These are phyloP conservation scores for Byssothecium circinans DNA, from an alignment of 2,329 filamentous ascomycete genomes.

Conservation along the genomic window DNA sequence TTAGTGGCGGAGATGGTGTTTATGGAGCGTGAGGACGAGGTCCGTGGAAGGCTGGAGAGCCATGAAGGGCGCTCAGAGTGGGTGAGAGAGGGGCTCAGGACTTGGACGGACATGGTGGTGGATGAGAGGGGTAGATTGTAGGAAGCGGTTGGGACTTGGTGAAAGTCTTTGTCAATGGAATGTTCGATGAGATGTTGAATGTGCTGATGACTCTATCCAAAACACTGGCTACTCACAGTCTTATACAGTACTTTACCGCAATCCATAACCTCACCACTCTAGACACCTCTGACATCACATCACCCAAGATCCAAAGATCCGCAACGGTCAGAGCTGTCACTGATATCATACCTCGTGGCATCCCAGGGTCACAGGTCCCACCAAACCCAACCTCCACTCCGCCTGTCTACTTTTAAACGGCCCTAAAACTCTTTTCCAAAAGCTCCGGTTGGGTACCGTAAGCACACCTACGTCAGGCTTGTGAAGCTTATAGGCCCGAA, in stretches of 20 bases:
- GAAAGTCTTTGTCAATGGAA: too few species aligned
- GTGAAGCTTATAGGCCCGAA: too few species aligned
- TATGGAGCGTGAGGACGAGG: constrained; percentile 5
- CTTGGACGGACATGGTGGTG: constrained; percentile 4
- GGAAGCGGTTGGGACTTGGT: not conserved
- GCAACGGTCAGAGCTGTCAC: constrained; percentile 1
- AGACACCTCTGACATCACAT: constrained; percentile 1
- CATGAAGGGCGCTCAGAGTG: constrained; percentile 6
- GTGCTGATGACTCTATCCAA: not conserved
- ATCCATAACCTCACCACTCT: not conserved
- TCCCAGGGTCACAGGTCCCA: too few species aligned
- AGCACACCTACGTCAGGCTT: too few species aligned
- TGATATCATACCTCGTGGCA: constrained; percentile 5
- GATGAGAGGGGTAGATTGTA: not conserved
- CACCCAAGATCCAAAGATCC: not conserved
- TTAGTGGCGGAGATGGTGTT: constrained; percentile 3
- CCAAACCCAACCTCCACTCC: too few species aligned
- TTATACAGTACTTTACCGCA: constrained; percentile 3
- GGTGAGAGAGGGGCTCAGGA: constrained; percentile 3
- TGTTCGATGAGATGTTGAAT: not conserved
- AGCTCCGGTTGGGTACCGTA: too few species aligned
- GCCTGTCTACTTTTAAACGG: too few species aligned
- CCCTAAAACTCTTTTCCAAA: too few species aligned
- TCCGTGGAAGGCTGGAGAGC: constrained; percentile 5
- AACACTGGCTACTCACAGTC: not conserved